Evolutionary conservation across 768 basidiomycete genomes (phyloP).

Genomic region (Pisolithus tinctorius): DNA sequence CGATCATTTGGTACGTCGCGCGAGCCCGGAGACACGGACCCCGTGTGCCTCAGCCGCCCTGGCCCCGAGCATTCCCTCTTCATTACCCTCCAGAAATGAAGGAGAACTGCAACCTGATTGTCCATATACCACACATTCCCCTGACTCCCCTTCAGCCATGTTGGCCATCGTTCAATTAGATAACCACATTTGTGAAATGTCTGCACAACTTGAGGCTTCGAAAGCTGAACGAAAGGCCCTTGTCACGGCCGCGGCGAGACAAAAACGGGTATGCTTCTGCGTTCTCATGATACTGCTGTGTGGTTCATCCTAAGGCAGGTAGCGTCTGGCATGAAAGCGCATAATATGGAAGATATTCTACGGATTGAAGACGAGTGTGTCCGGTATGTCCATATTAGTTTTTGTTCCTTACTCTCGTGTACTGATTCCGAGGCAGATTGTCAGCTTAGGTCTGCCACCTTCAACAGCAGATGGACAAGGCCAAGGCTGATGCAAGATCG

Average conservation of each 20-base stretch:
- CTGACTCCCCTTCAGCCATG: conserved; percentile 4
- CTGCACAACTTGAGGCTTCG: conserved; percentile 31
- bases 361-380: conserved; percentile 30
- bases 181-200: conserved; percentile 27
- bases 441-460: conserved; percentile 22
- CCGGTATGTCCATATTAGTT: conserved; percentile 17
- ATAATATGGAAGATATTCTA: conserved; percentile 18
- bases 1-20: neutral
- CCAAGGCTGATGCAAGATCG: too few relatives aligned
- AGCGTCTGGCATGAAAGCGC: conserved; percentile 10
- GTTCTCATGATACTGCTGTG: too few relatives aligned
- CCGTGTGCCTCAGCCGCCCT: neutral
- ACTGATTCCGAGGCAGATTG: conserved; percentile 18
- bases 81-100: neutral
- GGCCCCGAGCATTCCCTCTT: neutral
- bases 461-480: conserved; percentile 13
- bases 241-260: conserved; percentile 15
- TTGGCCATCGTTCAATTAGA: conserved; percentile 27
- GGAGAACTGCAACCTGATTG: neutral
- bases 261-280: conserved; percentile 15
- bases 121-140: neutral
- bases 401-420: neutral
- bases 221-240: conserved; percentile 30
- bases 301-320: conserved; percentile 4
- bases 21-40: neutral